Percentiles rank a stretch among this genome's conserved stretches.
Evolutionary conservation across 495 filamentous ascomycete species (phyloP).

Genomic region (Penicillium chermesinum): DNA sequence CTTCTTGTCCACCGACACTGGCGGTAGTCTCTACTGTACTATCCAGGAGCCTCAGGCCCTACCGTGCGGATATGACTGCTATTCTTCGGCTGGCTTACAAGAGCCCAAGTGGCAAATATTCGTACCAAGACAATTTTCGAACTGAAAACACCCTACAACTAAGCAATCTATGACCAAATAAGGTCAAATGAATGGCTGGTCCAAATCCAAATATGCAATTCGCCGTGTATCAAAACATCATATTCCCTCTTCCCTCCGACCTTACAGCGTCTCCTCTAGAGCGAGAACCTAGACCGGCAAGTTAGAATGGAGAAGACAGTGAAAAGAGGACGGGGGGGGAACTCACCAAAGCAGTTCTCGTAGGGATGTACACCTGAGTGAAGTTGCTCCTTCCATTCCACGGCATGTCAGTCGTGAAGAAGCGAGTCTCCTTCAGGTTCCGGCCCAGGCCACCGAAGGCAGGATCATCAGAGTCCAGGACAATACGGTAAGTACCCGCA

Average conservation of each 20-base stretch:
- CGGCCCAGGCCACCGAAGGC: conserved; percentile 76
- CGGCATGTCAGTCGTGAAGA: conserved; percentile 81
- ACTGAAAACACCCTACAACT: no score
- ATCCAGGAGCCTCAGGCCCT: no score
- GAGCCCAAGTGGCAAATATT: no score
- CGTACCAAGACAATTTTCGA: no score
- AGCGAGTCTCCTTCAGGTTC: conserved; percentile 70
- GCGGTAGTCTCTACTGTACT: no score
- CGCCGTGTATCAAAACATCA: neutral
- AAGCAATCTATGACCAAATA: neutral
- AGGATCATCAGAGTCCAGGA: conserved; percentile 74
- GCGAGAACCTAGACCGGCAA: conserved; percentile 41
- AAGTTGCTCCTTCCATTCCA: conserved; percentile 92
- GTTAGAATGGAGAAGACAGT: conserved; percentile 2
- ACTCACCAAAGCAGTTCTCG: conserved; percentile 79
- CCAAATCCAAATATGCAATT: neutral
- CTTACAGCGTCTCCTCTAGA: conserved; percentile 44
- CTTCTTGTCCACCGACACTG: no score
- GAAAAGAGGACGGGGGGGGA: conserved; percentile 2
- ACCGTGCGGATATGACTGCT: no score
- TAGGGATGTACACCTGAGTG: conserved; percentile 86
- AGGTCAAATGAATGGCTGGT: neutral
- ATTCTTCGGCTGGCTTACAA: no score
- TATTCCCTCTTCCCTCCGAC: neutral
- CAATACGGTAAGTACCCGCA: conserved; percentile 79